Conservation (phyloP, 371 early-diverging fungal species). For the Lichtheimia hyalospora region DNA sequence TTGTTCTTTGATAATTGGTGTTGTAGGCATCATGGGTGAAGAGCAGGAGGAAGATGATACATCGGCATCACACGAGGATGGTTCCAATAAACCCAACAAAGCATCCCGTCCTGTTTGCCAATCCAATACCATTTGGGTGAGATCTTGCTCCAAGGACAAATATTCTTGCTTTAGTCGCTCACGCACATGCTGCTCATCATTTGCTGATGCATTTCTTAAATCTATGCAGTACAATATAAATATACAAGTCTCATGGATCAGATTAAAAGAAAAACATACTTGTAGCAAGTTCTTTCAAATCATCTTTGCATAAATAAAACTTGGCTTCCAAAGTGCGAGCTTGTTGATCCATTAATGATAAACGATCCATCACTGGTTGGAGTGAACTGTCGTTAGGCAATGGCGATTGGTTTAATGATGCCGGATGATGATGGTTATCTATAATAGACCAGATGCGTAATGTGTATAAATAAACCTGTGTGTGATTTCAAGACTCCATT, state of each 20-base stretch:
- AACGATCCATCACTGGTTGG: slow-evolving; percentile 34
- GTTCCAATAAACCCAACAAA: slow-evolving; percentile 24
- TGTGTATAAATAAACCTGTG: too few species aligned
- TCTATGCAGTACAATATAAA: too few species aligned
- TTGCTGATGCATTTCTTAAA: not conserved
- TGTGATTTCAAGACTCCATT: too few species aligned
- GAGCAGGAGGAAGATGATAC: slow-evolving; percentile 8
- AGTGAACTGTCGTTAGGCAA: slow-evolving; percentile 17
- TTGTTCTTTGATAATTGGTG: slow-evolving; percentile 6
- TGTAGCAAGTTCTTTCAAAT: slow-evolving; percentile 30
- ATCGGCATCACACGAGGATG: slow-evolving; percentile 10
- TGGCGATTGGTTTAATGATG: not conserved
- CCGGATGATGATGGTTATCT: slow-evolving; percentile 9
- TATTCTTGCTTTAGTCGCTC: slow-evolving; percentile 33
- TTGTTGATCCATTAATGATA: slow-evolving; percentile 42
- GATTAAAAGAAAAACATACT: slow-evolving; percentile 7
- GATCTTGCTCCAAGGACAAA: slow-evolving; percentile 31
- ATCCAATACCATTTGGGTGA: slow-evolving; percentile 29
- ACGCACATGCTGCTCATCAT: slow-evolving; percentile 3
- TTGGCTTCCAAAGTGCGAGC: slow-evolving; percentile 46
- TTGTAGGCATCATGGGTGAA: not conserved
- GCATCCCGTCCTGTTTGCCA: slow-evolving; percentile 41
- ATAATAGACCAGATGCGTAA: too few species aligned
- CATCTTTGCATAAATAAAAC: slow-evolving; percentile 45
- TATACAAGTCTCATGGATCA: not conserved